Evolutionary conservation across 306 rosid genomes (phyloP), one percentile per base, ranked within the genome.

Genomic region (Fagus crenata): DNA sequence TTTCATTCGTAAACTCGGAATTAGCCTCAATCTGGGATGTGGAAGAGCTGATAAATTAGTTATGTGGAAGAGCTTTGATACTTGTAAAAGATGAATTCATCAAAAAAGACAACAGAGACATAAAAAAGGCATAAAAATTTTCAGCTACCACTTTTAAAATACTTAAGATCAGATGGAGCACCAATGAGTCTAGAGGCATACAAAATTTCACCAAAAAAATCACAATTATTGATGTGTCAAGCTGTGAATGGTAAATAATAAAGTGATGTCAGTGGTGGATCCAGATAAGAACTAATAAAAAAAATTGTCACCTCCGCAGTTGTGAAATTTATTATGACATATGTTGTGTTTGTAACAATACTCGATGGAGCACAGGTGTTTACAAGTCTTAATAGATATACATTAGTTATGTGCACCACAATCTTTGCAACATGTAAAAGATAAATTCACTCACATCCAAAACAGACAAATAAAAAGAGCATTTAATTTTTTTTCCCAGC

Each of bases 1-100:
- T 92, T 78, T 78, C 90, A 81, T 89, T 90, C 74, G 86, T 93
- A 78, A 83, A 88, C 73, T 86, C 86, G n/a, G 85, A 75, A 77
- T 84, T 90, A 33, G 91, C 93, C 83, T 90, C 97, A 49, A 90
- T 81, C 97, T 95, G 89, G 17, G 51, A 75, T 59, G 78, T 3
- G 46, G 78, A 80, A 70, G 53, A 82, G 81, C 69, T 32, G 71
- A 55, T 78, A 72, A 67, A 58, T 82, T 75, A 89, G 85, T 77
- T 37, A 72, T 53, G 75, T 56, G 72, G 28, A 60, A 71, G 72
- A 35, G 68, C 67, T 69, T 72, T 54, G 72, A 36, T 11, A 35
- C 67, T 75, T 40, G 67, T 17, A 71, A 68, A 77, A 53, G 55
- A 18, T 55, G 37, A 28, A 75, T 39, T 56, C 43, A 53, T 67